Base-by-base conservation (phyloP, 73 alveolate genomes). In the Effrenium voratum region DNA sequence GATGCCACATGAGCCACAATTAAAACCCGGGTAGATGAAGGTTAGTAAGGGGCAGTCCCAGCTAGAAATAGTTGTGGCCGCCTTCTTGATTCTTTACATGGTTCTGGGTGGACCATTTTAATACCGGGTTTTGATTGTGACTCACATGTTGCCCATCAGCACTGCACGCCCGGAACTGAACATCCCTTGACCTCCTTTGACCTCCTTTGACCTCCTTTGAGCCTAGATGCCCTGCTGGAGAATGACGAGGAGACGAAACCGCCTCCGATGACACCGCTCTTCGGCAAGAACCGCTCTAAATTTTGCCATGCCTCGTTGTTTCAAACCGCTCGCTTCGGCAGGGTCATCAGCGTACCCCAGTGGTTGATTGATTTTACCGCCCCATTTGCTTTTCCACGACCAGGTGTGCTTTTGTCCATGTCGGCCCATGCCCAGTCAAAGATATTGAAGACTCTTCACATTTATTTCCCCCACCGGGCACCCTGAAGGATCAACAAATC, bases 181-280 rank as follows among this genome's bases (percentile, higher is more conserved):
- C 83, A 8, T 41, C 30, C 6, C 30, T 32, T 32, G 49, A 36
- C 15, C 47, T 30, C 81, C 19, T 72, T 45, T n/a, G n/a, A n/a
- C n/a, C n/a, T n/a, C n/a, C n/a, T n/a, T n/a, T n/a, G n/a, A n/a
- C n/a, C n/a, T n/a, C n/a, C n/a, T n/a, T 66, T 15, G 47, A 28
- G 38, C 72, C 40, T 0, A 87, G 95, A 85, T 45, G 95, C 66
- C n/a, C 40, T 87, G 63, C 28, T 87, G 70, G 95, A 87, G 85
- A 49, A 87, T 40, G 63, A 87, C 36, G 95, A 87, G 32, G 95
- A 87, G 83, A 60, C 84, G 40, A 49, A 40, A 47, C 95, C 95
- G 28, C 95, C 95, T 28, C 95, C 95, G 30, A 47, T 87, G 41
- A 87, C 95, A 44, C 95, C 95, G 85, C 38, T 15, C 83, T 82